Evolutionary conservation across 2,329 filamentous ascomycete genomes (phyloP).

Genomic region (Exophiala sideris): DNA sequence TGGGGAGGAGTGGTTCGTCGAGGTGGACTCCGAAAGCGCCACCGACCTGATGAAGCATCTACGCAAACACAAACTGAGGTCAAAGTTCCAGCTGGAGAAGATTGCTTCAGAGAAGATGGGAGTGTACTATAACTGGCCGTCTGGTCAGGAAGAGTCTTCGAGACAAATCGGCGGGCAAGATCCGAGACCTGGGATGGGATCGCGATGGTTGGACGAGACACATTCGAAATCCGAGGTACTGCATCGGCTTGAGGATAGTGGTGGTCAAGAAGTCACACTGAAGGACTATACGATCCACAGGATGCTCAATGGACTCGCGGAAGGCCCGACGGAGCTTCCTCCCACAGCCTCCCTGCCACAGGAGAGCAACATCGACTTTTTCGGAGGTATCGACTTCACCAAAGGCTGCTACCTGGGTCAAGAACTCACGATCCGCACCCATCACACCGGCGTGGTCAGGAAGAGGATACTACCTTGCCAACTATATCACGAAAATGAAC

Average conservation of each 20-base stretch:
- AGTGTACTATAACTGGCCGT: constrained; percentile 27
- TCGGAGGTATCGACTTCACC: constrained; percentile 81
- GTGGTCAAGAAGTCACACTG: constrained; percentile 34
- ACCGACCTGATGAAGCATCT: constrained; percentile 66
- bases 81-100: constrained; percentile 68
- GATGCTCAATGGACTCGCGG: constrained; percentile 76
- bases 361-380: constrained; percentile 84
- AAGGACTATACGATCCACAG: constrained; percentile 70
- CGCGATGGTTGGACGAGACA: constrained; percentile 15
- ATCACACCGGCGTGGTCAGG: constrained; percentile 88
- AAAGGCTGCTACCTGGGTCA: constrained; percentile 98
- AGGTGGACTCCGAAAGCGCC: constrained; percentile 71
- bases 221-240: constrained; percentile 1
- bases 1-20: constrained; percentile 65
- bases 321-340: constrained; percentile 77
- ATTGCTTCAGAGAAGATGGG: constrained; percentile 60
- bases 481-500: constrained; percentile 57
- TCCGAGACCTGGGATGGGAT: constrained; percentile 22
- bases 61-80: constrained; percentile 78
- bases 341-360: constrained; percentile 72
- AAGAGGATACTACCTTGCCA: constrained; percentile 82
- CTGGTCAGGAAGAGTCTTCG: neutral
- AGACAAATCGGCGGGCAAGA: constrained; percentile 18
- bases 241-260: constrained; percentile 23
- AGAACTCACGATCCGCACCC: constrained; percentile 91